Evolutionary conservation across 768 basidiomycete species (phyloP), one percentile per base, ranked within the genome.

Genomic region (Panaeolus cyanescens): DNA sequence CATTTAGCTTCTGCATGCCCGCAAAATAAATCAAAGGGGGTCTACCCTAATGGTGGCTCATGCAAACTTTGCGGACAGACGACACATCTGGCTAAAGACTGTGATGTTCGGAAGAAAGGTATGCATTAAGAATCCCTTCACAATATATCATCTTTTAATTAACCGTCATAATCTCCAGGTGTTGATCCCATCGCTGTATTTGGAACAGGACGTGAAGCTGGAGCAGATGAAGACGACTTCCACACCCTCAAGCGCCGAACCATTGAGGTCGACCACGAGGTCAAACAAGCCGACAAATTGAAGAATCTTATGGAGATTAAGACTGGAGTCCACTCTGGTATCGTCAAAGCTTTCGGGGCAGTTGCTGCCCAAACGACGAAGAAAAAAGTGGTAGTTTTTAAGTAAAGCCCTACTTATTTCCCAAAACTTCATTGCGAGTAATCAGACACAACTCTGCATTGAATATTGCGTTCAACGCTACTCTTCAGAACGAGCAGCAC

Each of bases 161-260:
- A 15, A 19, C 19, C 58, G 20, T 40, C 58, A 36, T 53, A 19
- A 13, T 55, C 20, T 37, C 22, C 13, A 62, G 32, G 63, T 61
- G 20, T 55, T 70, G 72, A 83, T 10, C 74, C 77, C 8, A 67
- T 70, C 2, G 65, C 68, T 6, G 65, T 80, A 0, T 64, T 84
- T 0, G 81, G 86, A 17, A 73, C 82, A 6, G 83, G 84, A 17
- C 71, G 70, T 31, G 85, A 80, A 36, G 86, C 83, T 0, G 93
- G 94, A 22, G 90, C 96, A 8, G 96, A 98, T 70, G 96, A 98
- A 72, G 96, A 98, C 69, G 96, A 97, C 71, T 97, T 96, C 75
- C 95, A 95, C 72, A 79, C 80, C 0, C 82, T 95, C 72, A 89
- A 88, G 70, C 83, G 93, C 42, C 82, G 77, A 57, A 84, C 79